Evolutionary conservation across 2,329 filamentous ascomycete genomes (phyloP), one percentile per base, ranked within the genome.

Genomic region (Emmonsiellopsis sp.): DNA sequence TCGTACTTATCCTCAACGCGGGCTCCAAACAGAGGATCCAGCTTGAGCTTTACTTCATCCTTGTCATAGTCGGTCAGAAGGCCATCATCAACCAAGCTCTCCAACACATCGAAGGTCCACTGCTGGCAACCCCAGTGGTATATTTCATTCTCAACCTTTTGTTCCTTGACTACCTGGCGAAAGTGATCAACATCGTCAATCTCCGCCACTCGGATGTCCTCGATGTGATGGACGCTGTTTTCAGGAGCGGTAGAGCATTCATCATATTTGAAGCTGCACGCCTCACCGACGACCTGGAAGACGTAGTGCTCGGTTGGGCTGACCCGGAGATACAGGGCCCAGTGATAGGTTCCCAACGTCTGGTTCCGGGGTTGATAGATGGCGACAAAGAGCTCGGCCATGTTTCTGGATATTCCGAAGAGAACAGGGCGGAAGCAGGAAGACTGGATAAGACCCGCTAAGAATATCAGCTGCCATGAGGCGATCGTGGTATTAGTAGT

Each of bases 191-290:
- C 26, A 10, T 43, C 9, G 3, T 30, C 1, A 4, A 43, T 43
- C 9, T 43, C 41, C 2, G 6, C 41, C 13, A 43, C 9, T 1
- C 9, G 26, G 5, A 30, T 43, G 26, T 43, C 15, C 8, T 43
- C 41, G 9, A 4, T 16, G 16, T 43, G 41, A 16, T 16, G 41
- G 10, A 20, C 5, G 16, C 50, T 52, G 31, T 15, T 5, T 16
- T 45, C 26, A 30, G 42, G 50, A 30, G 7, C 13, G n/a, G 42
- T 41, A 35, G 31, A 34, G 41, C n/a, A 4, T 20, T 52, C 42
- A 5, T 52, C 31, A 15, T 52, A 52, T 52, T 30, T 45, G 50
- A 52, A 52, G 7, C 16, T 40, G 26, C 40, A 45, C 40, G 41
- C 26, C 5, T 52, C 42, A 16, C 50, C 41, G 34, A 52, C 30